Conservation (phyloP, 495 filamentous ascomycete species). For the Talaromyces proteolyticus region DNA sequence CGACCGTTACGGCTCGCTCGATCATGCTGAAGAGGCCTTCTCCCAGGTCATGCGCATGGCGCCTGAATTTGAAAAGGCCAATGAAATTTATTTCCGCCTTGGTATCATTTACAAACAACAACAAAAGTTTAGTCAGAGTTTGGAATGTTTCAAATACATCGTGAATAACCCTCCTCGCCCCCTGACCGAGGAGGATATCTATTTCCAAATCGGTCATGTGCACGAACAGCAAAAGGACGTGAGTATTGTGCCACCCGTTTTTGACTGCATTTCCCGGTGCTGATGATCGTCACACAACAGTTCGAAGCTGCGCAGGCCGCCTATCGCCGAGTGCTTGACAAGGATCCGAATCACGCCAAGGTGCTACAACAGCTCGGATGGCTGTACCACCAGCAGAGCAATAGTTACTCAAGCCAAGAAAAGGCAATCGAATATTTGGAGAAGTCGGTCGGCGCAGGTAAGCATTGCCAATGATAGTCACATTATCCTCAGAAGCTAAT, state of each 20-base stretch:
- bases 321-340: constrained; percentile 88
- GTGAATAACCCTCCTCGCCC: constrained; percentile 88
- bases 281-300: constrained; percentile 42
- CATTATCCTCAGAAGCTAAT: not conserved
- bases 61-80: constrained; percentile 96
- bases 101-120: constrained; percentile 99
- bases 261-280: not conserved
- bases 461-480: constrained; percentile 21
- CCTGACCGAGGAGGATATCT: constrained; percentile 96
- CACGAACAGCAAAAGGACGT: constrained; percentile 99
- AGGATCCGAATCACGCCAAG: constrained; percentile 95
- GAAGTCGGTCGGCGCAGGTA: constrained; percentile 92
- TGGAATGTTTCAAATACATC: constrained; percentile 99
- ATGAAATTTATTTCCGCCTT: constrained; percentile 97
- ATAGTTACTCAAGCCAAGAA: constrained; percentile 83
- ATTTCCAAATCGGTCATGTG: constrained; percentile 99
- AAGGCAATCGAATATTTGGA: constrained; percentile 95
- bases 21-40: constrained; percentile 97
- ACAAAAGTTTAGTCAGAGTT: constrained; percentile 84
- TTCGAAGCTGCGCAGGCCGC: constrained; percentile 88
- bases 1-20: constrained; percentile 92
- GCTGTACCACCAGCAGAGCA: constrained; percentile 95
- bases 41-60: constrained; percentile 99
- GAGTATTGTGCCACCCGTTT: constrained; percentile 36
- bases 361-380: constrained; percentile 97